Evolutionary conservation across 1,139 yeast species (phyloP), one percentile per base, ranked within the genome.

Genomic region (Spencermartinsiella ligniputridi): DNA sequence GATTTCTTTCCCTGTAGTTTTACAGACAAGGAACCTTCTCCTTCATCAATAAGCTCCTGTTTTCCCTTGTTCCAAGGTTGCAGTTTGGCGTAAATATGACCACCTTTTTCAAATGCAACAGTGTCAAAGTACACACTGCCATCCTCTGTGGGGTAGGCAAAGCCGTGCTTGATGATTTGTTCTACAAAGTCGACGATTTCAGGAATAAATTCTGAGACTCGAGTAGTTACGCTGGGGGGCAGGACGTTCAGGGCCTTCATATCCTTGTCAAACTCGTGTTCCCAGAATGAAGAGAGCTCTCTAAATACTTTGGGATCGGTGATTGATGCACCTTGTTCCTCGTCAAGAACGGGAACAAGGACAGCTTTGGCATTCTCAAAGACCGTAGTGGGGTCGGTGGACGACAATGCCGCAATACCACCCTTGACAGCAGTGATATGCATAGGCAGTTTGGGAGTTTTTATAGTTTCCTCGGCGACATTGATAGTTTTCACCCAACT

Each of bases 61-160:
- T 89, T 83, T 44, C 96, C 96, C 65, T 87, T 87, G 62, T 90
- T 90, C 97, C 97, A 92, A 17, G 99, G 99, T 68, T 92, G 97
- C 57, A 92, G 78, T 66, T 94, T 94, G 38, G 98, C 97, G 64
- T 92, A 92, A 38, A 54, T 61, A 62, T 94, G 98, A 3, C 81
- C 78, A 45, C 75, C 72, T 39, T 71, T 71, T 57, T 92, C 97
- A 63, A 92, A 92, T 42, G 80, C 79, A 15, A 70, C 75, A 12
- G 97, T 90, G 65, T 92, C 95, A 62, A 92, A 92, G 65, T 92
- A 92, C n/a, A 92, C 97, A 5, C 95, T 84, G 0, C 97, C 98
- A 58, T 83, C 95, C 11, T 66, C 64, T 1, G 96, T 81, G 15
- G 80, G 72, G 63, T 92, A 92, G 1, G 92, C 98, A 62, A 75